phyloP scores from a whole-genome alignment of 768 basidiomycete genomes.

The Asterophora parasitica region DNA sequence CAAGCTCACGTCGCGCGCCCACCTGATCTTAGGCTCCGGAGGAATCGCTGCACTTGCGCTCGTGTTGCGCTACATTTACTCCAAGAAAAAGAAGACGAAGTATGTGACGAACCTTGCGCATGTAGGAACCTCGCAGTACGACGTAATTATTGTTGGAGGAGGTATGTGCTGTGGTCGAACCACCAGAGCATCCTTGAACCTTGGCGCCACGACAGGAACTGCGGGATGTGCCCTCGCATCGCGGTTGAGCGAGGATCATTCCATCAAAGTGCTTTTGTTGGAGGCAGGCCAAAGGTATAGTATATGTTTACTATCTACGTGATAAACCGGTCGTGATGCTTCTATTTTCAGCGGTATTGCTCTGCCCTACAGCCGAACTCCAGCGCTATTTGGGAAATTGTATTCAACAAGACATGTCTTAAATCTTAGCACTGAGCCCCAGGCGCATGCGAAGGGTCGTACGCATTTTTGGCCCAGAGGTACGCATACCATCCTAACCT shows the following conservation, averaged over 20 bases:
- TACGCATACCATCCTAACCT: conserved; percentile 19
- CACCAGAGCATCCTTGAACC: not conserved
- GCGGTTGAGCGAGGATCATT: conserved; percentile 50
- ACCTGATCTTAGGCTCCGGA: conserved; percentile 14
- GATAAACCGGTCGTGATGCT: too few relatives aligned
- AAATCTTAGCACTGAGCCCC: conserved; percentile 50
- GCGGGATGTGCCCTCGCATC: conserved; percentile 57
- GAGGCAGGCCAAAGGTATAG: conserved; percentile 57
- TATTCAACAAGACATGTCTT: conserved; percentile 44
- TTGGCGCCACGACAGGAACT: conserved; percentile 34
- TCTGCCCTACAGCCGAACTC: conserved; percentile 35
- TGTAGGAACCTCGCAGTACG: conserved; percentile 30
- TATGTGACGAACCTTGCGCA: conserved; percentile 23
- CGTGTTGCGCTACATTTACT: conserved; percentile 20
- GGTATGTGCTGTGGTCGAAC: conserved; percentile 25
- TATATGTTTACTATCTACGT: not conserved
- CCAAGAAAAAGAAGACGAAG: conserved; percentile 11
- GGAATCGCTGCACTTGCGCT: conserved; percentile 21
- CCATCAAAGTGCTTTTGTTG: conserved; percentile 46
- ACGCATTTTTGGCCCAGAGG: conserved; percentile 61
- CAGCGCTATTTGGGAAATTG: conserved; percentile 35
- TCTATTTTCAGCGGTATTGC: conserved; percentile 35
- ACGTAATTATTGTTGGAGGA: conserved; percentile 51
- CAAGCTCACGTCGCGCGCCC: conserved; percentile 8
- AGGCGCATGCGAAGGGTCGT: conserved; percentile 39